Evolutionary conservation across 208 protist genomes (phyloP).

Genomic region (Wallacemonas sp.): DNA sequence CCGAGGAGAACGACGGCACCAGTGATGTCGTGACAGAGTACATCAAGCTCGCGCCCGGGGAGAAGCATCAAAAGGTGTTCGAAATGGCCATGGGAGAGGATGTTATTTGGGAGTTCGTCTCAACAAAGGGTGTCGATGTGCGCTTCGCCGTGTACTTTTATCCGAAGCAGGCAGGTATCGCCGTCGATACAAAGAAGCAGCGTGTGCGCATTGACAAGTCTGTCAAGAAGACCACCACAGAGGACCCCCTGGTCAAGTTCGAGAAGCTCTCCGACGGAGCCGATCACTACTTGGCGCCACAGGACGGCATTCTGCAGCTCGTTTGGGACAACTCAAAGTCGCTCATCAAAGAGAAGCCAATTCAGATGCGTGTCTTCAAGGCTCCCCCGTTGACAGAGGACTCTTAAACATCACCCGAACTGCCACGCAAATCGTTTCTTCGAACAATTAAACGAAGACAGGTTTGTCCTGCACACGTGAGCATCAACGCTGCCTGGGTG

Average conservation of each 20-base stretch:
- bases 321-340: constrained; percentile 32
- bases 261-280: constrained; percentile 44
- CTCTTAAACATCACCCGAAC: neutral
- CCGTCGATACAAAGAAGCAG: constrained; percentile 26
- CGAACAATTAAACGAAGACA: neutral
- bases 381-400: constrained; percentile 3
- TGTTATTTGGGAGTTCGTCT: constrained; percentile 40
- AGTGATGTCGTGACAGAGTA: constrained; percentile 30
- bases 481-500: too few relatives aligned
- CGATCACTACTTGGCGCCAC: constrained; percentile 22
- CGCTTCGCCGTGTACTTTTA: constrained; percentile 34
- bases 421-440: neutral
- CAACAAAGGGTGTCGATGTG: constrained; percentile 16
- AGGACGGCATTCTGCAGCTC: constrained; percentile 30
- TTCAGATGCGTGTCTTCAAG: constrained; percentile 36
- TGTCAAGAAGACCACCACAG: constrained; percentile 28
- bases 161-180: constrained; percentile 35
- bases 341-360: constrained; percentile 23
- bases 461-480: too few relatives aligned
- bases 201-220: constrained; percentile 36
- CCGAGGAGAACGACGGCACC: neutral
- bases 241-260: constrained; percentile 43
- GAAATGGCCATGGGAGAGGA: constrained; percentile 27
- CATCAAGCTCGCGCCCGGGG: constrained; percentile 33
- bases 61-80: constrained; percentile 35